Evolutionary conservation across 2,329 filamentous ascomycete genomes (phyloP).

Genomic region (Neocucurbitaria cava): DNA sequence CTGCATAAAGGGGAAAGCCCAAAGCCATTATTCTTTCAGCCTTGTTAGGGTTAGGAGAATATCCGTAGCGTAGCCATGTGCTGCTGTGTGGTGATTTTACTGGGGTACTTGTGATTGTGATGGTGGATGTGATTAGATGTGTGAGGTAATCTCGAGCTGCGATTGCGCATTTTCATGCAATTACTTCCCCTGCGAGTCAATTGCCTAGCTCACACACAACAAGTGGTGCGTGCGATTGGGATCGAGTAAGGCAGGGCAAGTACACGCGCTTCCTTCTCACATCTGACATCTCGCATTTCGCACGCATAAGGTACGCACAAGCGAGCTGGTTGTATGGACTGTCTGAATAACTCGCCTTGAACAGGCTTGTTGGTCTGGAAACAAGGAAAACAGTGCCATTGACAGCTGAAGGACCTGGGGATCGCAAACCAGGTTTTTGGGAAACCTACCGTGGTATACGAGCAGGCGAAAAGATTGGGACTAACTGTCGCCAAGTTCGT

Average conservation of each 20-base stretch:
- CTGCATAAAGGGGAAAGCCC: too few relatives aligned
- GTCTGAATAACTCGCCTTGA: neutral
- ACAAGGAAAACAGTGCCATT: neutral
- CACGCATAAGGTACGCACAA: neutral
- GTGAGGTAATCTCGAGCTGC: neutral
- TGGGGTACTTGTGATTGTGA: neutral
- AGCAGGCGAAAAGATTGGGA: neutral
- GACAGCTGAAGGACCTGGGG: neutral
- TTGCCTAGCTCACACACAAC: neutral
- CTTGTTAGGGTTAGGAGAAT: too few relatives aligned
- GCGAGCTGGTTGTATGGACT: neutral
- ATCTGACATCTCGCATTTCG: too few relatives aligned
- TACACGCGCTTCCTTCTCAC: neutral
- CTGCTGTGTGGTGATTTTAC: neutral
- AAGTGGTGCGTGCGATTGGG: neutral
- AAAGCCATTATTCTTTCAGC: neutral
- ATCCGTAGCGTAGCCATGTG: neutral
- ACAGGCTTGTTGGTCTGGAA: neutral
- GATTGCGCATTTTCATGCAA: neutral
- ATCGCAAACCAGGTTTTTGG: neutral
- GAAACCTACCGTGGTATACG: neutral
- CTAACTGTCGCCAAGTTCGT: neutral
- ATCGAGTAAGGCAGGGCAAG: neutral
- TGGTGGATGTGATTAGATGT: neutral
- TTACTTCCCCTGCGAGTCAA: neutral